Percentiles rank a stretch among this genome's conserved stretches.
phyloP scores from a whole-genome alignment of 2,329 filamentous ascomycete species.

The Cladophialophora psammophila region DNA sequence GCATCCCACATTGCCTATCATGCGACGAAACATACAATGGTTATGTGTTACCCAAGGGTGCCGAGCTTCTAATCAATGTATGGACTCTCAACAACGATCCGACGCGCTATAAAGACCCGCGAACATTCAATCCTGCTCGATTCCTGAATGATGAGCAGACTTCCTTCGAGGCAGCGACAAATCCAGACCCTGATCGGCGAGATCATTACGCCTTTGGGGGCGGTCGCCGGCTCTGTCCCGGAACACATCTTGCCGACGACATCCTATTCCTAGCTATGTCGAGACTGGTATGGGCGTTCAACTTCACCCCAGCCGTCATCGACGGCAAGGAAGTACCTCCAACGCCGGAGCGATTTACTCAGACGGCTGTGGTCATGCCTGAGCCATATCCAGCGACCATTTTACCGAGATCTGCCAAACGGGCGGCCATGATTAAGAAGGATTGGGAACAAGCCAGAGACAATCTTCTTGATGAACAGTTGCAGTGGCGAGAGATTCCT shows the following conservation, averaged over 20 bases:
- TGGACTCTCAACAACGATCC: conserved; percentile 44
- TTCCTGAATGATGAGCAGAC: conserved; percentile 46
- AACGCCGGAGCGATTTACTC: neutral
- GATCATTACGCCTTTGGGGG: conserved; percentile 58
- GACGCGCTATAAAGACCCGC: conserved; percentile 49
- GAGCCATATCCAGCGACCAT: neutral
- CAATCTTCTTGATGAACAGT: neutral
- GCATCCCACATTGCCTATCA: conserved; percentile 45
- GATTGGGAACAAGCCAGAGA: neutral
- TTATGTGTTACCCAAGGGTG: conserved; percentile 58
- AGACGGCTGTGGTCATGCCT: neutral
- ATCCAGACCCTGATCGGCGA: conserved; percentile 51
- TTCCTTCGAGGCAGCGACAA: neutral
- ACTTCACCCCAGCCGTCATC: conserved; percentile 9
- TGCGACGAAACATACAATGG: conserved; percentile 57
- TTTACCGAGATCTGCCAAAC: neutral
- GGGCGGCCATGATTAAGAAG: neutral
- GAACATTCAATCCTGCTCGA: conserved; percentile 50
- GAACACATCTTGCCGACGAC: conserved; percentile 44
- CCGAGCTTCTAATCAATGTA: conserved; percentile 40
- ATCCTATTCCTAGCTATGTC: conserved; percentile 62
- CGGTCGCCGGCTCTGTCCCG: conserved; percentile 57
- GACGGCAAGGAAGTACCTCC: neutral
- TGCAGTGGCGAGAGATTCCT: neutral
- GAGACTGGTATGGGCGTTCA: conserved; percentile 49